These are phyloP conservation scores for Yamadazyma takamatsuzukensis DNA, from an alignment of 805 yeast genomes.

Conservation along the genomic window DNA sequence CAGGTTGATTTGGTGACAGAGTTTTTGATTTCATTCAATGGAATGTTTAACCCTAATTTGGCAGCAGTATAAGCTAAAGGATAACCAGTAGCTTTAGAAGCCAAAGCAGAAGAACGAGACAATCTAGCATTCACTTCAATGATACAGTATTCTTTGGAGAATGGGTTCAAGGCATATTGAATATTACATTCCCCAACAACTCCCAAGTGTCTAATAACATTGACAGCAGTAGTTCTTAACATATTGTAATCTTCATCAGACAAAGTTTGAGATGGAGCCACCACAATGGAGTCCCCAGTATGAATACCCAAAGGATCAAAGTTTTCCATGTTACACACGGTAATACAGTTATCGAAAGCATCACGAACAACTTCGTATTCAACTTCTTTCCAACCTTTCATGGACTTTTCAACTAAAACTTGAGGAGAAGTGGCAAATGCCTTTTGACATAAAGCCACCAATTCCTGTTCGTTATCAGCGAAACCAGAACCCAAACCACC, in stretches of 20 bases:
- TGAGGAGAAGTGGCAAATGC: conserved; percentile 97
- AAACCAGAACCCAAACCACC: conserved; percentile 99
- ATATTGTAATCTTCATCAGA: conserved; percentile 97
- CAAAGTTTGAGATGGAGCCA: conserved; percentile 96
- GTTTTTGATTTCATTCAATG: conserved; percentile 86
- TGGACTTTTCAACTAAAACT: conserved; percentile 91
- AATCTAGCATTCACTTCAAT: conserved; percentile 97
- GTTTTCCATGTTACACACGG: conserved; percentile 99
- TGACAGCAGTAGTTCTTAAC: conserved; percentile 96
- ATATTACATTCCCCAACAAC: conserved; percentile 99
- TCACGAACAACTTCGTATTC: conserved; percentile 99
- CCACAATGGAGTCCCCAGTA: conserved; percentile 98
- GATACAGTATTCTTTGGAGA: conserved; percentile 89
- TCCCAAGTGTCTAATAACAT: conserved; percentile 95
- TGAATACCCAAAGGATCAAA: conserved; percentile 98
- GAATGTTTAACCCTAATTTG: conserved; percentile 88
- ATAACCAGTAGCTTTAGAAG: conserved; percentile 98
- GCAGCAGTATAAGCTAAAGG: conserved; percentile 99
- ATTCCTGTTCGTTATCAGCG: conserved; percentile 78
- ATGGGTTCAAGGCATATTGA: conserved; percentile 92
- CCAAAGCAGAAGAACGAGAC: conserved; percentile 95
- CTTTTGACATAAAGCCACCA: conserved; percentile 77
- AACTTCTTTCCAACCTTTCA: conserved; percentile 99
- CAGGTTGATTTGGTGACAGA: conserved; percentile 95
- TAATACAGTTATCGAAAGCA: conserved; percentile 93